These are phyloP conservation scores for Yarrowia osloensis DNA, from an alignment of 805 yeast species.

Conservation along the genomic window DNA sequence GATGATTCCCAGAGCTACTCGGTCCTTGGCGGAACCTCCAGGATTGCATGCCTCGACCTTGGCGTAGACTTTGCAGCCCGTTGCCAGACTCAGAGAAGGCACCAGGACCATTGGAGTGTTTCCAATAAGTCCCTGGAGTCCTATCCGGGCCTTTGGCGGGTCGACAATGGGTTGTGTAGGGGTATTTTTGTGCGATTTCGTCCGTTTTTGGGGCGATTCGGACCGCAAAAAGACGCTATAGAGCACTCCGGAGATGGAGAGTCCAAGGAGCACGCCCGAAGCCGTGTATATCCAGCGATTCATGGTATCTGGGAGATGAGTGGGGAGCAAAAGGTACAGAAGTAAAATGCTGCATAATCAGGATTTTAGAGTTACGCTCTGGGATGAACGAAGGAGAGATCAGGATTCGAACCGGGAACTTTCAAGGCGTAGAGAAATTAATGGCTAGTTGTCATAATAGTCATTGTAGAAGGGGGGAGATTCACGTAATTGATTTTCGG, in stretches of 20 bases:
- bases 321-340: neutral
- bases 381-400: neutral
- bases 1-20: constrained; percentile 87
- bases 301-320: neutral
- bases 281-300: constrained; percentile 14
- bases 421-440: too few relatives aligned
- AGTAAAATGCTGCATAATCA: constrained; percentile 12
- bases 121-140: constrained; percentile 80
- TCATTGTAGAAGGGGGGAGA: too few relatives aligned
- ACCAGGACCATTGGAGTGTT: constrained; percentile 83
- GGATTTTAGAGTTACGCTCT: neutral
- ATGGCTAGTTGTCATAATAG: too few relatives aligned
- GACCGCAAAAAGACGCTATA: neutral
- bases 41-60: constrained; percentile 86
- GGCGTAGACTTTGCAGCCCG: constrained; percentile 84
- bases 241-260: constrained; percentile 13
- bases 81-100: constrained; percentile 64
- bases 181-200: neutral
- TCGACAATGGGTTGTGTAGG: neutral
- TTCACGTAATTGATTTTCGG: too few relatives aligned
- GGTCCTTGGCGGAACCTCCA: constrained; percentile 93
- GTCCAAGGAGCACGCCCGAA: neutral
- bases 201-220: neutral
- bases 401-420: neutral
- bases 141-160: constrained; percentile 40